These are phyloP conservation scores for Malus orientalis DNA, from an alignment of 306 rosid genomes.

Conservation along the genomic window DNA sequence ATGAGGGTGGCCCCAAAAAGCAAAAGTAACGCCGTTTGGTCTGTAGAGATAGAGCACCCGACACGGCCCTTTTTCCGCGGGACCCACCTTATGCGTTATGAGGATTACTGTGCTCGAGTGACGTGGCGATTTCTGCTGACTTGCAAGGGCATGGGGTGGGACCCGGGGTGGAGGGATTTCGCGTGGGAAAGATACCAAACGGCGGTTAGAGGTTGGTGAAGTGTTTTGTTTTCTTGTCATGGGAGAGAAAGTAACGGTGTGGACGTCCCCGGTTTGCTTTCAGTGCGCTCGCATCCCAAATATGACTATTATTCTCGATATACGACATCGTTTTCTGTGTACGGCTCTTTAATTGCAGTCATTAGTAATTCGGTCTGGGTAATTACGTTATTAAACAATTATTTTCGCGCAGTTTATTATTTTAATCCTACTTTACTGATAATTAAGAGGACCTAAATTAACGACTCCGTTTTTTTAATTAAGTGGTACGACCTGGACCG, in stretches of 20 bases:
- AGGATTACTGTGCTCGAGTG: background rate
- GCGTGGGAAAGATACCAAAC: conserved; percentile 24
- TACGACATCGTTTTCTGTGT: conserved; percentile 11
- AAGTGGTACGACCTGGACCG: background rate
- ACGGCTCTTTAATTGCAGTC: background rate
- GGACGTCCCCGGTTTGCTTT: conserved; percentile 7
- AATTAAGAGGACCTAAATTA: background rate
- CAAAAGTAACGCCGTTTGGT: conserved; percentile 69
- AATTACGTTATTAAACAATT: background rate
- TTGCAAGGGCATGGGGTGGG: background rate
- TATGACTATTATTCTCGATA: background rate
- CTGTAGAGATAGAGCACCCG: conserved; percentile 37
- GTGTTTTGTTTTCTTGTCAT: background rate
- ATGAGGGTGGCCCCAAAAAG: conserved; percentile 24
- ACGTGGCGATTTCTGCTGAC: background rate
- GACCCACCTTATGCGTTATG: conserved; percentile 19
- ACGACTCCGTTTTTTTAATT: background rate
- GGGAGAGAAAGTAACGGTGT: background rate
- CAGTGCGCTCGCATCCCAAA: conserved; percentile 8
- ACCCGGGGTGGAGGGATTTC: background rate
- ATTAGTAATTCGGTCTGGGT: background rate
- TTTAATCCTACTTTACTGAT: background rate
- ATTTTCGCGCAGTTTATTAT: background rate
- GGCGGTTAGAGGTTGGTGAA: conserved; percentile 26
- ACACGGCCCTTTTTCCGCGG: conserved; percentile 34